A percentile compares a stretch with the other conserved stretches of the same genome.
phyloP scores from a whole-genome alignment of 2,329 filamentous ascomycete genomes.

The Pestalotiopsis sp. region DNA sequence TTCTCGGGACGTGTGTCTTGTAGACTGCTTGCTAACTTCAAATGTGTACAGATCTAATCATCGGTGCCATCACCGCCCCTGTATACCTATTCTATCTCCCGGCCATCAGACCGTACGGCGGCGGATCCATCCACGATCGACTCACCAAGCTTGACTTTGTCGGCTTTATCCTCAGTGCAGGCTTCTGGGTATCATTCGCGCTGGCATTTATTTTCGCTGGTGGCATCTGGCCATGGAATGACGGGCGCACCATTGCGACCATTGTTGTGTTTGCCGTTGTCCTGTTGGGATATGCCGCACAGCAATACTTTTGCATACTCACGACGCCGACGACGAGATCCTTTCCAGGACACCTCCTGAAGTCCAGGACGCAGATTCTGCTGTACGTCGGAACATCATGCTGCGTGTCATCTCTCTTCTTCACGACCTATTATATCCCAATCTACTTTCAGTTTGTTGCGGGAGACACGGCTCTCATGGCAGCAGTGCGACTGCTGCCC shows the following conservation, averaged over 20 bases:
- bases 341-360: constrained; percentile 44
- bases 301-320: constrained; percentile 45
- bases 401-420: constrained; percentile 25
- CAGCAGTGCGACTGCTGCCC: constrained; percentile 44
- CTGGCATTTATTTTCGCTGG: constrained; percentile 57
- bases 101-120: constrained; percentile 17
- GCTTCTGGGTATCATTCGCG: constrained; percentile 41
- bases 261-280: constrained; percentile 46
- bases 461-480: constrained; percentile 39
- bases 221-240: constrained; percentile 47
- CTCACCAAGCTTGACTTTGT: constrained; percentile 42
- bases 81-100: constrained; percentile 34
- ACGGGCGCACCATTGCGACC: constrained; percentile 44
- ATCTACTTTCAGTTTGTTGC: constrained; percentile 53
- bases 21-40: background rate
- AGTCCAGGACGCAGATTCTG: constrained; percentile 22
- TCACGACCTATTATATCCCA: constrained; percentile 51
- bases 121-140: constrained; percentile 23
- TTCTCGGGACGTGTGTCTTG: background rate
- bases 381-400: constrained; percentile 41
- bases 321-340: constrained; percentile 39
- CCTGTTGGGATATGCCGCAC: constrained; percentile 44
- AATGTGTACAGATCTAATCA: constrained; percentile 40
- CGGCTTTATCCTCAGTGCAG: constrained; percentile 44
- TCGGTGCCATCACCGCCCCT: constrained; percentile 37